A percentile compares a stretch with the other conserved stretches of the same genome.
These are phyloP conservation scores for Amphirosellinia nigrospora DNA, from an alignment of 495 filamentous ascomycete species.

Conservation along the genomic window DNA sequence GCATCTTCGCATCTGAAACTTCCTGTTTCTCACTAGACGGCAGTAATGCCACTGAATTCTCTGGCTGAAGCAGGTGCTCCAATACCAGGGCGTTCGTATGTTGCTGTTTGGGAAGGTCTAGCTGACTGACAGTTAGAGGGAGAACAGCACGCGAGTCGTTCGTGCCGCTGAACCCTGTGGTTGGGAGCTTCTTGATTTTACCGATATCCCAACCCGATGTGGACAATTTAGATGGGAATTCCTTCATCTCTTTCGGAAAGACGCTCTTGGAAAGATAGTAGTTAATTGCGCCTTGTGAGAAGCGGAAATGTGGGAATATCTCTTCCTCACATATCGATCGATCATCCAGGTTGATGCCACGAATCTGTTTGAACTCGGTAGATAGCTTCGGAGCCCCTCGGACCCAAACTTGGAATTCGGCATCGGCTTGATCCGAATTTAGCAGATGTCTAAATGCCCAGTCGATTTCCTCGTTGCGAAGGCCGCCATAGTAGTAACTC, in stretches of 20 bases:
- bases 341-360: conserved; percentile 67
- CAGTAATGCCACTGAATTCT: conserved; percentile 57
- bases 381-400: conserved; percentile 44
- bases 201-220: conserved; percentile 75
- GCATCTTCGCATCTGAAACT: conserved; percentile 44
- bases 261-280: conserved; percentile 66
- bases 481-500: conserved; percentile 72
- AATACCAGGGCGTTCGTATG: conserved; percentile 73
- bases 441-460: conserved; percentile 55
- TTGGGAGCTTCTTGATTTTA: conserved; percentile 52
- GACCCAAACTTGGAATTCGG: conserved; percentile 63
- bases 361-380: conserved; percentile 49
- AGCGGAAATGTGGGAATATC: conserved; percentile 60
- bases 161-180: conserved; percentile 76
- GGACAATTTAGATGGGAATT: conserved; percentile 69
- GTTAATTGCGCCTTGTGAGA: conserved; percentile 58
- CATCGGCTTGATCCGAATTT: conserved; percentile 59
- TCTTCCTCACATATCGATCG: conserved; percentile 37
- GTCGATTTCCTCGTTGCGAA: conserved; percentile 59
- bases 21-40: conserved; percentile 12
- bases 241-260: conserved; percentile 67
- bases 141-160: conserved; percentile 67
- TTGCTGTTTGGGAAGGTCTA: conserved; percentile 60
- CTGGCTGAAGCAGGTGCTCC: conserved; percentile 57
- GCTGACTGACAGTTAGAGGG: conserved; percentile 61